Evolutionary conservation across 306 rosid species (phyloP), one percentile per base, ranked within the genome.

Genomic region (Quercus berberidifolia): DNA sequence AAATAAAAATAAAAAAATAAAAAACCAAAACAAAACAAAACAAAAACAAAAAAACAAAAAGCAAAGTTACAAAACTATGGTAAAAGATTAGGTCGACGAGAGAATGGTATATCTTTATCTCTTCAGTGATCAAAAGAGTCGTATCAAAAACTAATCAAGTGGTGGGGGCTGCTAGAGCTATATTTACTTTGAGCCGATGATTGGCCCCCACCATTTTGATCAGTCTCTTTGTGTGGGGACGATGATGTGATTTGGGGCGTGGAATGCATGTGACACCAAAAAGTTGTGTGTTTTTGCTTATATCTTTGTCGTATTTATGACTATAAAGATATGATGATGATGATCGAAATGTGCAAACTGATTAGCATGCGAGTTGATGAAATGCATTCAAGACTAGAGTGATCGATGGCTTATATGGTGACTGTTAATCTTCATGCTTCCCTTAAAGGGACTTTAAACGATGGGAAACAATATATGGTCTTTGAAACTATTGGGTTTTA

Each of bases 161-260:
- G 71, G 67, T 55, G 75, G 68, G 65, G 13, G 1, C 46, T 18
- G 54, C 30, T 30, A 25, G 38, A 28, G 33, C 69, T 30, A 18
- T 65, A 1, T 21, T 23, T 19, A 33, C 55, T 67, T 62, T 52
- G 83, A 43, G 70, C 38, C 38, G 73, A 83, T 85, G 85, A 83
- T 83, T 69, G 87, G 81, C 19, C 81, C 82, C 85, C 73, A 80
- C 85, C 38, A 63, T 57, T 57, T 74, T 19, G 64, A 78, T 71
- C 46, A 76, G 78, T 75, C 81, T 65, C 74, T 21, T 76, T 12
- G 43, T 81, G 83, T 79, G 81, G 88, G 74, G 88, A 85, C 31
- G 67, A 69, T 73, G 90, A 84, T 86, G 81, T 80, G 85, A 83
- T 88, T 83, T 79, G 87, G 76, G 87, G 78, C 28, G 84, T 79